Conservation (phyloP, 2,329 filamentous ascomycete genomes). For the Fusarium sp. region DNA sequence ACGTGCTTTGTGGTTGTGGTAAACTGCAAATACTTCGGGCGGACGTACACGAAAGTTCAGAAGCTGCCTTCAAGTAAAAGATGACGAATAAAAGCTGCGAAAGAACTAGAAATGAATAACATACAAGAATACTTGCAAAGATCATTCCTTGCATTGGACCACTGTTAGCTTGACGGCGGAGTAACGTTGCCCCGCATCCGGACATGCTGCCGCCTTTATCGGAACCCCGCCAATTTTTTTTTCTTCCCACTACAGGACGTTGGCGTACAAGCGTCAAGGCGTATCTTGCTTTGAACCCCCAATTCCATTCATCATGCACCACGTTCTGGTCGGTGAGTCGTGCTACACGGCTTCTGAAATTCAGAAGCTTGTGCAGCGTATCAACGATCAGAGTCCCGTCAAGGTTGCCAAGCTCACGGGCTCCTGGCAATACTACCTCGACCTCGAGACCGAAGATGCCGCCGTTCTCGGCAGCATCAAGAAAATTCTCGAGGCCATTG, state of each 20-base stretch:
- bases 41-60: neutral
- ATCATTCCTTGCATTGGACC: neutral
- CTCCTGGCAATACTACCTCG: slow-evolving; percentile 74
- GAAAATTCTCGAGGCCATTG: slow-evolving; percentile 58
- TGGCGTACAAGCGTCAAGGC: slow-evolving; percentile 41
- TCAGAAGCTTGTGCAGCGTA: slow-evolving; percentile 57
- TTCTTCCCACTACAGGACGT: slow-evolving; percentile 32
- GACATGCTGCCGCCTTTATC: slow-evolving; percentile 26
- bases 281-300: slow-evolving; percentile 43
- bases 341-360: slow-evolving; percentile 62
- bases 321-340: slow-evolving; percentile 55
- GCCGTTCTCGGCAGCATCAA: slow-evolving; percentile 57
- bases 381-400: slow-evolving; percentile 56
- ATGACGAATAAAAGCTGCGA: neutral
- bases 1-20: neutral
- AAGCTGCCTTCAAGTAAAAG: neutral
- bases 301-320: slow-evolving; percentile 48
- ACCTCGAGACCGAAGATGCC: slow-evolving; percentile 59
- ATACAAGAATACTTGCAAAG: neutral
- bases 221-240: slow-evolving; percentile 43
- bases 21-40: neutral
- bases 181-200: slow-evolving; percentile 36
- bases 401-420: slow-evolving; percentile 63
- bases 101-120: neutral
- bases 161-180: slow-evolving; percentile 14